Conservation (phyloP, 345 rosid genomes). For the Schrenkiella parvula region DNA sequence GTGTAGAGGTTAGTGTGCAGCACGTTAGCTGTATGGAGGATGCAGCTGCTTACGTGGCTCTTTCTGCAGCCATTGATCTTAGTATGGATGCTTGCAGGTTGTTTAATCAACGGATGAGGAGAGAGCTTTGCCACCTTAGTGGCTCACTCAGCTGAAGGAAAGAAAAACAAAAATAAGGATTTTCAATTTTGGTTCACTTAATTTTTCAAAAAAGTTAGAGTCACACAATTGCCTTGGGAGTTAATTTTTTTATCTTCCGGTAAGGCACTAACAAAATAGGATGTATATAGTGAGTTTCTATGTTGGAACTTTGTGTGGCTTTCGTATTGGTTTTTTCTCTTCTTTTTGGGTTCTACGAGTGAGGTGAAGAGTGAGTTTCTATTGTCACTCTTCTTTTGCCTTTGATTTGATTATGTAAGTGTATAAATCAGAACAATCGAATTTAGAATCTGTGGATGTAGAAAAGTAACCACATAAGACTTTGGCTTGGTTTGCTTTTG, state of each 20-base stretch:
- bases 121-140: constrained; percentile 61
- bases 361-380: constrained; percentile 20
- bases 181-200: not conserved
- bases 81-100: constrained; percentile 93
- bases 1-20: constrained; percentile 84
- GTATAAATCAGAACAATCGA: constrained; percentile 19
- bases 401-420: constrained; percentile 25
- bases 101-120: constrained; percentile 80
- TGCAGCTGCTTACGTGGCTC: constrained; percentile 90
- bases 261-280: constrained; percentile 20
- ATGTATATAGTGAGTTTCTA: constrained; percentile 28
- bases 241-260: not conserved
- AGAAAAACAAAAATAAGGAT: not conserved
- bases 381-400: constrained; percentile 14
- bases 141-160: constrained; percentile 35
- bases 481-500: not conserved
- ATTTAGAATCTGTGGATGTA: not conserved
- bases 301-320: constrained; percentile 22
- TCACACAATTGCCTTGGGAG: constrained; percentile 13
- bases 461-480: not conserved
- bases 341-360: constrained; percentile 11
- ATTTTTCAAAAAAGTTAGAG: not conserved
- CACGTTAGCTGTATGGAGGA: constrained; percentile 92
- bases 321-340: not conserved
- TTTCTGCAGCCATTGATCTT: constrained; percentile 83